A percentile compares a stretch with the other conserved stretches of the same genome.
Evolutionary conservation across 148 eudicot genomes (phyloP).

Genomic region (Tetragonia tetragonoides): DNA sequence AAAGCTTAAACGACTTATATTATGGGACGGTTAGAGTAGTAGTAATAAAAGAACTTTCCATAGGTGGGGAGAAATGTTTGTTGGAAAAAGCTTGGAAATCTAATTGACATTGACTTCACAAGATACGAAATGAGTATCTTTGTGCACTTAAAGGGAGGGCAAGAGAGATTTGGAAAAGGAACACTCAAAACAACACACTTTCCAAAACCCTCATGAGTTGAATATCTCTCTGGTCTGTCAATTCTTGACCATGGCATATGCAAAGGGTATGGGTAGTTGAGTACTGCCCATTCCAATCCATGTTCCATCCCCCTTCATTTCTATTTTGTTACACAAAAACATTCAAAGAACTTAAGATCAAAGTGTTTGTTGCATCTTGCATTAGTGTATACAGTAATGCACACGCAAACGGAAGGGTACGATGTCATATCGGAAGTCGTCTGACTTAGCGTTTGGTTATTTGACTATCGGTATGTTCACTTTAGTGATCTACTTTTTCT

Average conservation of each 20-base stretch:
- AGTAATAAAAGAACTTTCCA: background rate
- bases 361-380: too few species aligned
- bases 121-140: conserved; percentile 21
- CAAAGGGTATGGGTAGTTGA: background rate
- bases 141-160: background rate
- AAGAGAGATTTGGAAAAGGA: background rate
- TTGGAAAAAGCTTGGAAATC: conserved; percentile 25
- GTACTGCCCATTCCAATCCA: too few species aligned
- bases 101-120: conserved; percentile 18
- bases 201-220: background rate
- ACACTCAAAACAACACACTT: background rate
- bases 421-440: too few species aligned
- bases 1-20: conserved; percentile 1
- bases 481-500: too few species aligned
- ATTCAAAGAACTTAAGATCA: too few species aligned
- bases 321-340: background rate
- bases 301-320: background rate
- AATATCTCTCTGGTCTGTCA: background rate
- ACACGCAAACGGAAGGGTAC: too few species aligned
- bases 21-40: background rate
- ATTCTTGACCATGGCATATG: conserved; percentile 6
- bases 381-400: too few species aligned
- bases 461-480: too few species aligned
- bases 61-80: background rate
- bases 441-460: too few species aligned